Percentiles rank a stretch among this genome's conserved stretches.
phyloP scores from a whole-genome alignment of 2,329 filamentous ascomycete species.

The Fusarium albosuccineum region DNA sequence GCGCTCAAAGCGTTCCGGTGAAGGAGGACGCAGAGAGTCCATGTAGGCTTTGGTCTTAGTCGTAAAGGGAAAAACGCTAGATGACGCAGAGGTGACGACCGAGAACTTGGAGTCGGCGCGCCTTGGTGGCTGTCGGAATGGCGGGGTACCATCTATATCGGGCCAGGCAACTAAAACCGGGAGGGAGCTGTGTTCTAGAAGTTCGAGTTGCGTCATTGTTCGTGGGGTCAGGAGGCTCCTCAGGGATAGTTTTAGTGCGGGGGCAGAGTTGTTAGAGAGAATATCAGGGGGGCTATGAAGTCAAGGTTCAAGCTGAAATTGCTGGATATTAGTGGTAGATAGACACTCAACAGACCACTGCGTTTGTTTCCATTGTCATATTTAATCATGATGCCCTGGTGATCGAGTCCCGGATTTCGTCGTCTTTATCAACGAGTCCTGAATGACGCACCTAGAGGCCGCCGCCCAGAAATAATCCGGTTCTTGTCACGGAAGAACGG shows the following conservation, averaged over 20 bases:
- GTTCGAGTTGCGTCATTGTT: slow-evolving; percentile 43
- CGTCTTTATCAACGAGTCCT: slow-evolving; percentile 18
- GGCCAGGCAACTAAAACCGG: slow-evolving; percentile 30
- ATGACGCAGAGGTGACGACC: slow-evolving; percentile 35
- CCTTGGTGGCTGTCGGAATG: slow-evolving; percentile 25
- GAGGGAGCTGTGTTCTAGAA: slow-evolving; percentile 40
- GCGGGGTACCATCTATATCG: slow-evolving; percentile 31
- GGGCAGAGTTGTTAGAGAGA: slow-evolving; percentile 2
- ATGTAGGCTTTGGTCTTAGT: slow-evolving; percentile 60
- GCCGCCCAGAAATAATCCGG: slow-evolving; percentile 17
- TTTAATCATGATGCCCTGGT: background rate
- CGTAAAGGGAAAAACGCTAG: slow-evolving; percentile 20
- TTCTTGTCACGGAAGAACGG: slow-evolving; percentile 34
- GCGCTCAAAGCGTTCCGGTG: slow-evolving; percentile 59
- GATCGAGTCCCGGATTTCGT: slow-evolving; percentile 8
- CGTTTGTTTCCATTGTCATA: background rate
- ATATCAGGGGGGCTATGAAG: background rate
- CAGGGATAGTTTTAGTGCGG: background rate
- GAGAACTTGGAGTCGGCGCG: slow-evolving; percentile 32
- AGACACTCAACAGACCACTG: background rate
- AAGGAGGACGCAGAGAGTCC: slow-evolving; percentile 63
- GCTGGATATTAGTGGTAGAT: background rate
- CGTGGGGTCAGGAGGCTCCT: slow-evolving; percentile 19
- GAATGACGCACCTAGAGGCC: slow-evolving; percentile 22
- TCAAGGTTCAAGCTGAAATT: slow-evolving; percentile 4